Conservation (phyloP, 2,329 filamentous ascomycete genomes). For the Xylariaceae sp. region DNA sequence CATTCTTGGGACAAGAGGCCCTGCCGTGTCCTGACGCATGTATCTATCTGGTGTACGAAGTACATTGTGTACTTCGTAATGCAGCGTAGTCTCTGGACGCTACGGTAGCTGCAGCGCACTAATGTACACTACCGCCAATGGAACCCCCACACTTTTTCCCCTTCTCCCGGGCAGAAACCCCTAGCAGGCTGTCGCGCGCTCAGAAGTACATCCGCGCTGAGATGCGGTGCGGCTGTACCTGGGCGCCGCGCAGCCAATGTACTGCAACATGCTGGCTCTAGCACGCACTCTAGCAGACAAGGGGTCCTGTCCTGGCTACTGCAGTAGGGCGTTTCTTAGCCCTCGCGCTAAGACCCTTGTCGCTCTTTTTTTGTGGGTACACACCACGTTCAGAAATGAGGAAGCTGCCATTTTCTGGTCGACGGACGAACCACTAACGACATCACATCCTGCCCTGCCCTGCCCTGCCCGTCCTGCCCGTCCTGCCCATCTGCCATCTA, state of each 20-base stretch:
- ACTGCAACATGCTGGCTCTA: background rate
- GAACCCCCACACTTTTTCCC: background rate
- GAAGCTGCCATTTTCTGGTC: constrained; percentile 6
- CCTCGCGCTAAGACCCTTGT: constrained; percentile 22
- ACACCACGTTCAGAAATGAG: constrained; percentile 21
- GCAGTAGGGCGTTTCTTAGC: constrained; percentile 21
- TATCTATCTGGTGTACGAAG: no score
- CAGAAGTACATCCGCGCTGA: background rate
- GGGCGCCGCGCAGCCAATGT: background rate
- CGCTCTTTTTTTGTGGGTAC: constrained; percentile 18
- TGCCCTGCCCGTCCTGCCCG: no score
- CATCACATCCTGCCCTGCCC: no score
- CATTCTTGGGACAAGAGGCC: no score
- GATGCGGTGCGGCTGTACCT: background rate
- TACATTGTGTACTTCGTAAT: no score
- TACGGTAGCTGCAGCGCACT: background rate
- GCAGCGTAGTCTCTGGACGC: background rate
- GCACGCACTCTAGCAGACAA: background rate
- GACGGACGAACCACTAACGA: constrained; percentile 7
- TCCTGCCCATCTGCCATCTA: no score
- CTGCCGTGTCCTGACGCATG: no score
- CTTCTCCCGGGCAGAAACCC: background rate
- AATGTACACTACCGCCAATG: constrained; percentile 1
- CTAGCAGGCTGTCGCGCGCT: background rate
- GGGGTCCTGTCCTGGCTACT: constrained; percentile 13